Conservation (phyloP, 352 stramenopile genomes). For the Phytophthora cryptogea region DNA sequence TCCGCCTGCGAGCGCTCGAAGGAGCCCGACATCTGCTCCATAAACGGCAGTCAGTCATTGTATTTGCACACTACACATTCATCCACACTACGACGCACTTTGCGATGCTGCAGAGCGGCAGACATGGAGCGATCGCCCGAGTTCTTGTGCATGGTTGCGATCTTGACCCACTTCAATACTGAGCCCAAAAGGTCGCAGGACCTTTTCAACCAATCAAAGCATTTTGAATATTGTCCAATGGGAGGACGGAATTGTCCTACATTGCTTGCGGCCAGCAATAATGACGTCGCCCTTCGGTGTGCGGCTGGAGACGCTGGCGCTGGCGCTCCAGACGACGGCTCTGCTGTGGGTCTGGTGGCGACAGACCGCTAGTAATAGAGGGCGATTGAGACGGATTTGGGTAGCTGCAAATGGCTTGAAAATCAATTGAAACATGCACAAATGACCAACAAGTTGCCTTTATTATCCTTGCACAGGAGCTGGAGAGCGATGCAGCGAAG, state of each 20-base stretch:
- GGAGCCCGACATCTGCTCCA: constrained; percentile 38
- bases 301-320: constrained; percentile 31
- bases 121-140: constrained; percentile 45
- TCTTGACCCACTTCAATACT: constrained; percentile 10
- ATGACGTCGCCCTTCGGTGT: constrained; percentile 24
- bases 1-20: constrained; percentile 46
- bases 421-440: not conserved
- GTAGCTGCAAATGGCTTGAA: constrained; percentile 9
- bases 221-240: constrained; percentile 24
- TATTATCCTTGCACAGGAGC: constrained; percentile 20
- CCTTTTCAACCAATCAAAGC: constrained; percentile 18
- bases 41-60: not conserved
- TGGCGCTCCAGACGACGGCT: constrained; percentile 36
- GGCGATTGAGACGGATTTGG: constrained; percentile 16
- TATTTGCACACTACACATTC: not conserved
- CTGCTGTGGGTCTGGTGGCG: constrained; percentile 38
- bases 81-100: constrained; percentile 21
- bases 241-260: not conserved
- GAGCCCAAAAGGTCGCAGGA: constrained; percentile 12
- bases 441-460: constrained; percentile 12
- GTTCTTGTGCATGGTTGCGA: constrained; percentile 40
- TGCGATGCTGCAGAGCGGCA: constrained; percentile 62
- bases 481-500: constrained; percentile 44
- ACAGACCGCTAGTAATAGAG: constrained; percentile 3
- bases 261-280: constrained; percentile 6